Base-by-base conservation (phyloP, 768 basidiomycete species). In the Naganishia antarctica region DNA sequence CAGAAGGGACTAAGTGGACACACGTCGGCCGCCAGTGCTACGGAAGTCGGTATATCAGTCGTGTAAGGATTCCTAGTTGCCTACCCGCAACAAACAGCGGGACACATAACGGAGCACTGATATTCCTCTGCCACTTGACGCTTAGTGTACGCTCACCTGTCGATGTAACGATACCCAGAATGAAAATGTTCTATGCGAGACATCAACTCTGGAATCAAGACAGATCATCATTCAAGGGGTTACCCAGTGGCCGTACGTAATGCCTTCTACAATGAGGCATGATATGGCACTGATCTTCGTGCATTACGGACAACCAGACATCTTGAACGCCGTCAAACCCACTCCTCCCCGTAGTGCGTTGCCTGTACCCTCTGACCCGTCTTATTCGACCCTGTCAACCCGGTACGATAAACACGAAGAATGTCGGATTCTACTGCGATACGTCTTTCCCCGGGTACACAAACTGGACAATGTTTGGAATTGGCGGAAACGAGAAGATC, bases 401-500 rank as follows among this genome's bases (percentile, higher is more conserved):
- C 73, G 69, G 4, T 65, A 65, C 3, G 80, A 78, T 61, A 69
- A 77, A 1, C 82, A 84, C 34, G 81, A 81, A 0, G 83, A 84
- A 66, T 78, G 80, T 26, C 79, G 78, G 9, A 71, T 78, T 67
- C 77, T 91, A 0, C 81, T 87, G 34, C 92, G 91, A 78, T 87
- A 91, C 70, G 80, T 98, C 1, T 94, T 98, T 70, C 86, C 91
- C 9, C 81, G 86, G 43, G 88, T 91, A 69, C 90, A 86, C 70
- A 82, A 83, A 0, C 72, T 96, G 1, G 72, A 80, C 4, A 87
- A 80, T 68, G 81, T 86, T 1, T 92, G 37, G 43, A 29, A 32
- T 12, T 23, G 45, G 26, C 34, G 44, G 16, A 65, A 66, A n/a
- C 47, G n/a, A 11, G 45, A 64, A 37, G 57, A 64, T 40, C 63